Conservation (phyloP, 345 rosid genomes). For the Chamaenerion angustifolium region DNA sequence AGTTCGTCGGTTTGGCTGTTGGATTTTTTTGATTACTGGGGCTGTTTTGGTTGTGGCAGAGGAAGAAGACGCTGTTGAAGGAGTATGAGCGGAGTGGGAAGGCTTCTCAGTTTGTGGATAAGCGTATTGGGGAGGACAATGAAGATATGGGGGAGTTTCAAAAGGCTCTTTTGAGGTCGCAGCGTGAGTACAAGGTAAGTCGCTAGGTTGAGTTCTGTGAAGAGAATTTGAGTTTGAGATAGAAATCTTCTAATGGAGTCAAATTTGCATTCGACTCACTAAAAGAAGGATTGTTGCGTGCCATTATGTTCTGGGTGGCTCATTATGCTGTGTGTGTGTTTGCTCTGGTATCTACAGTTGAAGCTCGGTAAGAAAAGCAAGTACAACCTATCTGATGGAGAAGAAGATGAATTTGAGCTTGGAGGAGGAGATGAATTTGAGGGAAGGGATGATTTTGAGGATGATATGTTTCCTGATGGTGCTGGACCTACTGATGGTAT, state of each 20-base stretch:
- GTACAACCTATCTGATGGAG: slow-evolving; percentile 83
- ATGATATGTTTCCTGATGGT: slow-evolving; percentile 41
- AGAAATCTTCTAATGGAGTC: neutral
- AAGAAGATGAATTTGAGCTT: slow-evolving; percentile 48
- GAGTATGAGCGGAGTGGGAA: slow-evolving; percentile 74
- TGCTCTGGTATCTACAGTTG: too few relatives aligned
- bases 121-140: slow-evolving; percentile 71
- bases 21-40: neutral
- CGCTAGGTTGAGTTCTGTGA: neutral
- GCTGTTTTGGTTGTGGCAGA: slow-evolving; percentile 21
- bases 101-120: slow-evolving; percentile 59
- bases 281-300: too few relatives aligned
- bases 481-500: slow-evolving; percentile 17
- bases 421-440: slow-evolving; percentile 30
- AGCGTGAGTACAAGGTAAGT: slow-evolving; percentile 69
- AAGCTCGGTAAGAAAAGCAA: slow-evolving; percentile 51
- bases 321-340: neutral
- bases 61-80: slow-evolving; percentile 66
- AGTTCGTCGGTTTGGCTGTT: neutral
- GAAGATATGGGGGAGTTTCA: slow-evolving; percentile 66
- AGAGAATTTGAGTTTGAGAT: neutral
- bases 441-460: slow-evolving; percentile 64
- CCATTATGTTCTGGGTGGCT: too few relatives aligned
- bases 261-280: neutral
- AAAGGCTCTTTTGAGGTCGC: slow-evolving; percentile 67